A percentile compares a stretch with the other conserved stretches of the same genome.
Conservation (phyloP, 2,329 filamentous ascomycete species). For the Zasmidium angulare region DNA sequence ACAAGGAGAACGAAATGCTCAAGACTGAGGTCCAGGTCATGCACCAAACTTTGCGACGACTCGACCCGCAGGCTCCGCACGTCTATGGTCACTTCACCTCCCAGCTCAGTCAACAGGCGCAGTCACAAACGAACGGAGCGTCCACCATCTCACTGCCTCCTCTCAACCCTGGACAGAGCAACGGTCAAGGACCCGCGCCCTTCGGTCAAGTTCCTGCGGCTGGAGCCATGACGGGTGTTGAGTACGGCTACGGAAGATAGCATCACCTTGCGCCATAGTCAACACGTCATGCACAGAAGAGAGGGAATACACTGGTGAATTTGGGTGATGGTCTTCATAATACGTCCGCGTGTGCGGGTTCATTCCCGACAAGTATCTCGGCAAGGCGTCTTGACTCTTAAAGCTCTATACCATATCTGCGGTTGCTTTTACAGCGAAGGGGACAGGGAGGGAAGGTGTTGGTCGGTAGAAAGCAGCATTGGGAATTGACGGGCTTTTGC, state of each 20-base stretch:
- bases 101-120: slow-evolving; percentile 40
- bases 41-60: slow-evolving; percentile 46
- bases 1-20: slow-evolving; percentile 49
- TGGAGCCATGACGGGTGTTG: slow-evolving; percentile 51
- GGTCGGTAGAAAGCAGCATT: slow-evolving; percentile 7
- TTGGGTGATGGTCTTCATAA: not conserved
- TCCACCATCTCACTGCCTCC: slow-evolving; percentile 38
- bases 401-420: slow-evolving; percentile 25
- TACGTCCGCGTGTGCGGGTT: not conserved
- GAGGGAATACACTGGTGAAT: not conserved
- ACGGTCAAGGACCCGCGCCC: slow-evolving; percentile 22
- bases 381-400: slow-evolving; percentile 14
- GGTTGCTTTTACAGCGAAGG: slow-evolving; percentile 7
- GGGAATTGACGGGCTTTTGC: slow-evolving; percentile 2
- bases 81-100: slow-evolving; percentile 49
- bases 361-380: not conserved
- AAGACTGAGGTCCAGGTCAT: slow-evolving; percentile 48
- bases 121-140: slow-evolving; percentile 33
- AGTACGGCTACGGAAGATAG: slow-evolving; percentile 38
- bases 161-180: slow-evolving; percentile 26
- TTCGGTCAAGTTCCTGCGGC: slow-evolving; percentile 34
- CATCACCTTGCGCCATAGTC: not conserved
- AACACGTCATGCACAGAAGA: not conserved
- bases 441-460: not conserved
- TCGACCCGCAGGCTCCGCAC: slow-evolving; percentile 48